Evolutionary conservation across 1,139 yeast genomes (phyloP).

Genomic region (Suhomyces choctaworum): DNA sequence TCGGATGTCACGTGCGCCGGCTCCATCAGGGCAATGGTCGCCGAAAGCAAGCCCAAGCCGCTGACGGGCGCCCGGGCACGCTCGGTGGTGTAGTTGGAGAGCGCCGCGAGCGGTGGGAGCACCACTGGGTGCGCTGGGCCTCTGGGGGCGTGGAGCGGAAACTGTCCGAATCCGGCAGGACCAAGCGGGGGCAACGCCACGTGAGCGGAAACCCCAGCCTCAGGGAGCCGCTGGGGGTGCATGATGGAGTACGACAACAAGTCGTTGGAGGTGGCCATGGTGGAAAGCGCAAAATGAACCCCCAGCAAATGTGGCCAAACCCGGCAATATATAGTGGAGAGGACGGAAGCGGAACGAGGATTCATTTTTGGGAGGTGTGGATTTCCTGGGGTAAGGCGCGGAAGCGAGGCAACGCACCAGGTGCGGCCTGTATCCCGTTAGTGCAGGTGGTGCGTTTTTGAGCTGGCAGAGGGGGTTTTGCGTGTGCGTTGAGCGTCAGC

Average conservation of each 20-base stretch:
- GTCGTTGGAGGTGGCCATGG: constrained; percentile 29
- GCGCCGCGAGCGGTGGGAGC: constrained; percentile 10
- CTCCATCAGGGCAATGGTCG: constrained; percentile 15
- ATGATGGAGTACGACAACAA: constrained; percentile 38
- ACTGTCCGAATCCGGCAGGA: constrained; percentile 15
- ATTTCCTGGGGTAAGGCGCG: constrained; percentile 11
- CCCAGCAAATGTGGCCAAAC: too few species aligned
- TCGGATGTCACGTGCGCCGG: not conserved
- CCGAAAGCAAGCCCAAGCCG: constrained; percentile 19
- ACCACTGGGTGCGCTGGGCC: constrained; percentile 5
- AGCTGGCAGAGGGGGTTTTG: too few species aligned
- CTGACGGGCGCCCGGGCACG: constrained; percentile 4
- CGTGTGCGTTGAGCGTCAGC: too few species aligned
- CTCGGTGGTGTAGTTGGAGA: constrained; percentile 12
- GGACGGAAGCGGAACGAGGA: constrained; percentile 1
- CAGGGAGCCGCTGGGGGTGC: constrained; percentile 20
- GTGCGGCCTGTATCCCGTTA: too few species aligned
- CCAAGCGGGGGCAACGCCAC: constrained; percentile 17
- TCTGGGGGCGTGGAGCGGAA: constrained; percentile 1
- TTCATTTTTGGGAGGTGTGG: constrained; percentile 7
- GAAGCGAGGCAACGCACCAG: too few species aligned
- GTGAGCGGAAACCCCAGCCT: not conserved
- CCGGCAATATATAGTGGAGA: constrained; percentile 1
- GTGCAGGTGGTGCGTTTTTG: too few species aligned
- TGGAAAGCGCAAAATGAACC: not conserved